phyloP scores from a whole-genome alignment of 2,329 filamentous ascomycete genomes.

The Chaetomium olivaceum region DNA sequence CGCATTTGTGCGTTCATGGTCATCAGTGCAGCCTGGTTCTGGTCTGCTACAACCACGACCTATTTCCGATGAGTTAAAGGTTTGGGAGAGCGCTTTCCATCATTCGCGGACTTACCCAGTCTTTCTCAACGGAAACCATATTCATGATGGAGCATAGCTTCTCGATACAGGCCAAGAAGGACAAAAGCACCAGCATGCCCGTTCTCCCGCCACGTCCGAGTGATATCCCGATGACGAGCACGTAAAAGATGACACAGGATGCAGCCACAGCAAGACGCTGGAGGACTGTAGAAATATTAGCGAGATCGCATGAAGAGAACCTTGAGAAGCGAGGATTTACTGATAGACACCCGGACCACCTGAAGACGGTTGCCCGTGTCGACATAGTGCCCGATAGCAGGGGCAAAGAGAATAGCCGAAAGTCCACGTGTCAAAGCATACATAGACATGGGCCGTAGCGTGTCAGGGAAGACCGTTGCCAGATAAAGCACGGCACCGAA shows the following conservation, averaged over 20 bases:
- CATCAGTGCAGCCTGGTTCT: slow-evolving; percentile 36
- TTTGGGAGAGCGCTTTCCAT: not conserved
- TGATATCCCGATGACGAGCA: slow-evolving; percentile 33
- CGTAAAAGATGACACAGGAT: slow-evolving; percentile 50
- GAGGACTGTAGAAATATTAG: not conserved
- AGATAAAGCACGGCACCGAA: slow-evolving; percentile 56
- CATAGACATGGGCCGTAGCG: slow-evolving; percentile 64
- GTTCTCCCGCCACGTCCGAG: slow-evolving; percentile 31
- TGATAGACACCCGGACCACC: slow-evolving; percentile 53
- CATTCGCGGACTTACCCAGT: slow-evolving; percentile 52
- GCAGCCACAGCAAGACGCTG: slow-evolving; percentile 48
- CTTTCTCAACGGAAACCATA: slow-evolving; percentile 67
- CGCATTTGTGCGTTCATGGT: slow-evolving; percentile 55
- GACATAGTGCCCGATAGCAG: slow-evolving; percentile 58
- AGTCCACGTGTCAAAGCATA: slow-evolving; percentile 64
- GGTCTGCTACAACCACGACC: slow-evolving; percentile 52
- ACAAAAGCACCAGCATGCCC: not conserved
- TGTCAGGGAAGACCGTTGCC: slow-evolving; percentile 56
- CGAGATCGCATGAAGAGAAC: not conserved
- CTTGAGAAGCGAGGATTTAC: slow-evolving; percentile 23
- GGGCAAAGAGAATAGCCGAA: slow-evolving; percentile 59
- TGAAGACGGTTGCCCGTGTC: slow-evolving; percentile 55
- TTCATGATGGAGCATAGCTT: slow-evolving; percentile 67
- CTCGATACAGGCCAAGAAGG: slow-evolving; percentile 65
- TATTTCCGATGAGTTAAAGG: not conserved